Percentiles rank a stretch among this genome's conserved stretches.
Evolutionary conservation across 179 eudicot species (phyloP).

Genomic region (Beta corolliflora): DNA sequence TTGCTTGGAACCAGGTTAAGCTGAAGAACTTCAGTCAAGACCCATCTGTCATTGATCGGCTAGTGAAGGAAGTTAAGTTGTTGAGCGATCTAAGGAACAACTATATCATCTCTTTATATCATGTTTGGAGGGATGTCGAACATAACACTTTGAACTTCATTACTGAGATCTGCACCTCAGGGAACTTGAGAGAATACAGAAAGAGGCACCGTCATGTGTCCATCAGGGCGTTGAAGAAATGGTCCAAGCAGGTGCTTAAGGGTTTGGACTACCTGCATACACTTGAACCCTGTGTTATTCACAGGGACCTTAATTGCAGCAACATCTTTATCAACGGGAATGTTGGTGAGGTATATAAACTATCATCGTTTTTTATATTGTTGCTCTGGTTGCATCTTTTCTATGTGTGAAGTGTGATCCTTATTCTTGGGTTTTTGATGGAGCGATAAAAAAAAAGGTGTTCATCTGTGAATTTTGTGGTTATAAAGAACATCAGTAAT

Average conservation of each 20-base stretch:
- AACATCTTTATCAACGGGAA: constrained; percentile 81
- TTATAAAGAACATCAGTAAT: no score
- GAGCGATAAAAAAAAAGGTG: no score
- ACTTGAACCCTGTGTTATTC: constrained; percentile 82
- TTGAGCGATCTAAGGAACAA: constrained; percentile 54
- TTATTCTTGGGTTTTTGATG: not conserved
- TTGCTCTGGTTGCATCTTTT: not conserved
- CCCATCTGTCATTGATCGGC: constrained; percentile 47
- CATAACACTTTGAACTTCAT: constrained; percentile 64
- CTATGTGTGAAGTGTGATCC: not conserved
- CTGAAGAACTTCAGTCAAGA: constrained; percentile 61
- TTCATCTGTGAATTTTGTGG: not conserved
- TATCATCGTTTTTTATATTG: not conserved
- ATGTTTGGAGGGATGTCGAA: constrained; percentile 64
- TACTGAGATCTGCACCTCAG: constrained; percentile 76
- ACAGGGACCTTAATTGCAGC: constrained; percentile 74
- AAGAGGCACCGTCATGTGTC: constrained; percentile 75
- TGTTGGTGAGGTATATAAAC: constrained; percentile 55
- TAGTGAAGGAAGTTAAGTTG: constrained; percentile 57
- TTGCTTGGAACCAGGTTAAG: constrained; percentile 90
- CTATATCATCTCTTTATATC: constrained; percentile 53
- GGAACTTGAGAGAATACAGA: constrained; percentile 75
- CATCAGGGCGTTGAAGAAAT: constrained; percentile 67
- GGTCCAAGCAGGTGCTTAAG: constrained; percentile 72
- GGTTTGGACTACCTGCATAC: constrained; percentile 81